Percentiles rank a stretch among this genome's conserved stretches.
phyloP scores from a whole-genome alignment of 306 rosid species.

The Carpinus fangiana region DNA sequence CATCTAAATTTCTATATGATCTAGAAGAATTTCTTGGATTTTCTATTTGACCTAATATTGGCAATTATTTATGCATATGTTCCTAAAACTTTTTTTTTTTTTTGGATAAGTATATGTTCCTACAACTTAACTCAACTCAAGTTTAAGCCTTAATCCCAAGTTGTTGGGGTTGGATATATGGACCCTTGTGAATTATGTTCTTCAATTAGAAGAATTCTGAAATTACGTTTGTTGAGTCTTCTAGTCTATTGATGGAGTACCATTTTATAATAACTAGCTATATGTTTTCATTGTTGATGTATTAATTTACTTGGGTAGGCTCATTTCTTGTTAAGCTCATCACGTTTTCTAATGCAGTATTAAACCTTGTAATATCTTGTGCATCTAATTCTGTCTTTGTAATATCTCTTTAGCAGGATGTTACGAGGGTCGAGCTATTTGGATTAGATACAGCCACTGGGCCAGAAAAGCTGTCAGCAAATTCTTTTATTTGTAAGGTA shows the following conservation, averaged over 20 bases:
- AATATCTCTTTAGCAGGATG: slow-evolving; percentile 36
- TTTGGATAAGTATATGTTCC: no score
- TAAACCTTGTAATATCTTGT: neutral
- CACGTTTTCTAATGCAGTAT: neutral
- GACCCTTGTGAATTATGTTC: neutral
- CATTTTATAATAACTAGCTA: neutral
- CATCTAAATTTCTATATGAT: slow-evolving; percentile 11
- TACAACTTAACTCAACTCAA: neutral
- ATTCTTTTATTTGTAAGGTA: slow-evolving; percentile 51
- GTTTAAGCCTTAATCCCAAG: neutral
- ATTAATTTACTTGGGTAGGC: neutral
- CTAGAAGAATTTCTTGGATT: neutral
- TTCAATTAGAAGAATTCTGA: neutral
- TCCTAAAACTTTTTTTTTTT: neutral
- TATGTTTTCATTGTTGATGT: neutral
- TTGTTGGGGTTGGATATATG: neutral
- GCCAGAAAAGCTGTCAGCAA: slow-evolving; percentile 39
- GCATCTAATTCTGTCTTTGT: slow-evolving; percentile 10
- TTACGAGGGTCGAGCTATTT: slow-evolving; percentile 25
- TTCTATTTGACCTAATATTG: neutral
- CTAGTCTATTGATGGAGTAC: neutral
- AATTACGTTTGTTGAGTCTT: neutral
- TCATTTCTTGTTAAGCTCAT: neutral
- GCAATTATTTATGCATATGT: neutral
- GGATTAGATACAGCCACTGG: slow-evolving; percentile 26